A percentile compares a stretch with the other conserved stretches of the same genome.
Conservation (phyloP, 2,329 filamentous ascomycete genomes). For the Zymoseptoria pseudotritici region DNA sequence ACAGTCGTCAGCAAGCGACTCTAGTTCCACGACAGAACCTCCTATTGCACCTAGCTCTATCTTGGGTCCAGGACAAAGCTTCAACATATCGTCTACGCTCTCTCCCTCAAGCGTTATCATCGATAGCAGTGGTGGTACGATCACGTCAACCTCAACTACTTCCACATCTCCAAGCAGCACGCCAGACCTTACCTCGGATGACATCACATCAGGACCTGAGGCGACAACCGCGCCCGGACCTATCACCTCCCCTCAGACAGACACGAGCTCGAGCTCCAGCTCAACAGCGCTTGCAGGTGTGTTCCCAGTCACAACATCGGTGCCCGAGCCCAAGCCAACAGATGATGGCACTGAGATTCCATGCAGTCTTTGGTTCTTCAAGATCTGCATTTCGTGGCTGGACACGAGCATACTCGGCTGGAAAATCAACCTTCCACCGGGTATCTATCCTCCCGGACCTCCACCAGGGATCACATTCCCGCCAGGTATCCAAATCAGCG, state of each 20-base stretch:
- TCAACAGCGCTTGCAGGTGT: not conserved
- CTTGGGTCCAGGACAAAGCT: not conserved
- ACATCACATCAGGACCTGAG: not conserved
- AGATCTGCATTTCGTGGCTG: constrained; percentile 2
- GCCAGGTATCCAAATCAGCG: constrained; percentile 1
- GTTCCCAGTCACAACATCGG: constrained; percentile 3
- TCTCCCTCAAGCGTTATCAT: not conserved
- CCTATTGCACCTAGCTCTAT: not conserved
- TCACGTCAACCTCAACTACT: not conserved
- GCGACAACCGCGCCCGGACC: not conserved
- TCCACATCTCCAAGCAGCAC: not conserved
- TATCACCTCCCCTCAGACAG: not conserved
- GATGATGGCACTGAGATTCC: constrained; percentile 4
- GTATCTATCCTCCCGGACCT: constrained; percentile 5
- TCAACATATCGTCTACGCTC: not conserved
- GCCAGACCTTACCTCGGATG: not conserved
- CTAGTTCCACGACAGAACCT: not conserved
- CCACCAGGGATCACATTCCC: constrained; percentile 2
- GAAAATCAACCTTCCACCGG: constrained; percentile 5
- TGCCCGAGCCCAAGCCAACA: constrained; percentile 1
- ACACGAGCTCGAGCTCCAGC: not conserved
- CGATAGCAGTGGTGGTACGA: not conserved
- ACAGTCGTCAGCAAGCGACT: not conserved
- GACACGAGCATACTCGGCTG: constrained; percentile 6
- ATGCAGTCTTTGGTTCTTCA: constrained; percentile 9